Conservation (phyloP, 2,329 filamentous ascomycete genomes). For the Aureobasidium sp. region DNA sequence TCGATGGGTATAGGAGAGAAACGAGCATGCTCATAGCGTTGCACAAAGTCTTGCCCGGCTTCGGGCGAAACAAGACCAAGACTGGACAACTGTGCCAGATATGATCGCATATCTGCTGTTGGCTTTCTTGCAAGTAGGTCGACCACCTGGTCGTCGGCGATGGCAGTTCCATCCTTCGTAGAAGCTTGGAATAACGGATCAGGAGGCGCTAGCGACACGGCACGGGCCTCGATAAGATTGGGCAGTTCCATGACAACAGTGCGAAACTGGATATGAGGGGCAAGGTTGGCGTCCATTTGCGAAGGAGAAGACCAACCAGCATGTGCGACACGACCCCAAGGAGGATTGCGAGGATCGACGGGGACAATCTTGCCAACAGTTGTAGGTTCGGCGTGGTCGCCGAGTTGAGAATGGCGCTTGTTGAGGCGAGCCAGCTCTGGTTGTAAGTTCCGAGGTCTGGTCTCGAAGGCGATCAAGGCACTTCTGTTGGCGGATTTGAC, state of each 20-base stretch:
- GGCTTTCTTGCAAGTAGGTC: conserved; percentile 63
- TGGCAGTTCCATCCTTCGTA: conserved; percentile 31
- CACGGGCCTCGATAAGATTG: conserved; percentile 85
- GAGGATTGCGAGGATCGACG: conserved; percentile 35
- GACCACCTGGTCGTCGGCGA: conserved; percentile 61
- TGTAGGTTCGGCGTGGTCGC: conserved; percentile 22
- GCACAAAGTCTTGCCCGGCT: conserved; percentile 57
- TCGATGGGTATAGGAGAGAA: conserved; percentile 67
- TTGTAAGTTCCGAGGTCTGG: conserved; percentile 57
- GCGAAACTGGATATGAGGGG: conserved; percentile 75
- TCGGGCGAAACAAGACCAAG: conserved; percentile 56
- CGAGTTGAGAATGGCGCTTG: neutral
- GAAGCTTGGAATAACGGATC: conserved; percentile 39
- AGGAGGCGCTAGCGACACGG: conserved; percentile 71
- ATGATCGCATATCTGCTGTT: conserved; percentile 70
- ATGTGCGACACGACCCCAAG: conserved; percentile 81
- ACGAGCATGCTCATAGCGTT: conserved; percentile 73
- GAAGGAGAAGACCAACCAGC: conserved; percentile 81
- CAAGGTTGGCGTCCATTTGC: conserved; percentile 49
- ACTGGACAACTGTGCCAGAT: conserved; percentile 62
- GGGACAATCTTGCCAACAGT: conserved; percentile 21
- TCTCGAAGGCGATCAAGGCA: conserved; percentile 72
- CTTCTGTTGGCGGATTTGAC: conserved; percentile 65
- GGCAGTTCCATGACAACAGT: conserved; percentile 78
- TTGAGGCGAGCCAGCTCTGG: conserved; percentile 29